Percentiles rank a stretch among this genome's conserved stretches.
These are phyloP conservation scores for Austroboletus novae-zelandiae DNA, from an alignment of 1,284 basidiomycete species.

Conservation along the genomic window DNA sequence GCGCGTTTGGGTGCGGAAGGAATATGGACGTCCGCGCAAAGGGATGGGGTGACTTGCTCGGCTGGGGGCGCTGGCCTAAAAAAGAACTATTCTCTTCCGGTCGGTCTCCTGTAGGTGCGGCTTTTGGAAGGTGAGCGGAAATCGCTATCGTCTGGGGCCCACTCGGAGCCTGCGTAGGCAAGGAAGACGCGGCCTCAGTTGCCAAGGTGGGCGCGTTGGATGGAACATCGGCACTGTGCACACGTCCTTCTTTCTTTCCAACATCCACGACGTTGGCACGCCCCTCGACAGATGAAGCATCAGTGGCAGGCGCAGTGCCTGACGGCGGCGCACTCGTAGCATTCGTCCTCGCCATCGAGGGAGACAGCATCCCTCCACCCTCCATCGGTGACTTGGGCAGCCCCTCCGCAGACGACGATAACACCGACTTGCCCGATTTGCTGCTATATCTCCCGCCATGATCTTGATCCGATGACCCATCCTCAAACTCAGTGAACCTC, in stretches of 20 bases:
- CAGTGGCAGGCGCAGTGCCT: neutral
- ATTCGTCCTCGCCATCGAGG: constrained; percentile 38
- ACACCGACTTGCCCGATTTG: constrained; percentile 17
- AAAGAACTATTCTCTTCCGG: constrained; percentile 19
- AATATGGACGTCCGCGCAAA: constrained; percentile 52
- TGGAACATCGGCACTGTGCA: constrained; percentile 6
- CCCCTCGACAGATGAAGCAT: neutral
- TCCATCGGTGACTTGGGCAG: constrained; percentile 12
- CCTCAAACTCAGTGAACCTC: constrained; percentile 31
- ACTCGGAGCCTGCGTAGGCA: constrained; percentile 4
- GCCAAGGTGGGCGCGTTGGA: constrained; percentile 5
- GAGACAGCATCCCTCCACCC: constrained; percentile 33
- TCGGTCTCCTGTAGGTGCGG: neutral
- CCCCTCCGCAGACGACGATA: constrained; percentile 13
- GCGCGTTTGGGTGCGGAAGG: constrained; percentile 72
- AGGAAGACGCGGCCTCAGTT: constrained; percentile 12
- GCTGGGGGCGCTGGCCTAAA: constrained; percentile 25
- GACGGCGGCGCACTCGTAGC: constrained; percentile 19
- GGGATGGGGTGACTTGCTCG: constrained; percentile 22
- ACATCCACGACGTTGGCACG: constrained; percentile 30
- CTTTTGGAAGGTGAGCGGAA: constrained; percentile 6
- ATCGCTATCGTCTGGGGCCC: constrained; percentile 1
- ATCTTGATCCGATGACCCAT: constrained; percentile 26
- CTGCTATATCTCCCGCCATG: constrained; percentile 14
- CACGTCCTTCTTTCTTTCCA: neutral